phyloP scores from a whole-genome alignment of 2,329 filamentous ascomycete species.

The Aspergillus tanneri region DNA sequence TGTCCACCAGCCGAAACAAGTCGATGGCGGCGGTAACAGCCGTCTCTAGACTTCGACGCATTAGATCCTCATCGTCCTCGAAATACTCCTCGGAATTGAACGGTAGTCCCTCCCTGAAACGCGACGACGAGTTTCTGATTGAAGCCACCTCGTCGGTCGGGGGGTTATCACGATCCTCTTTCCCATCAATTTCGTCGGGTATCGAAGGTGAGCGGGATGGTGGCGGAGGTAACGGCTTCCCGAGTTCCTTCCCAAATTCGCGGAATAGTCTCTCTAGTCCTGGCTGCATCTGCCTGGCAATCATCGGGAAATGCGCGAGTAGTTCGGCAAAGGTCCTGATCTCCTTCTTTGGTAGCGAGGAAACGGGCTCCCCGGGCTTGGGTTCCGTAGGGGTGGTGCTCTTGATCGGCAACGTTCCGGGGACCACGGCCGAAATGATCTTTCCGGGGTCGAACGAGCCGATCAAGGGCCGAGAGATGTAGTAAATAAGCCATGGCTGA shows the following conservation, averaged over 20 bases:
- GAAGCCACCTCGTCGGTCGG: conserved; percentile 41
- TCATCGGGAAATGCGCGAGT: conserved; percentile 88
- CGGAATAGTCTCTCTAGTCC: conserved; percentile 86
- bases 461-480: conserved; percentile 84
- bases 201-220: conserved; percentile 55
- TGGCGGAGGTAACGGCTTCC: conserved; percentile 77
- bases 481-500: conserved; percentile 94
- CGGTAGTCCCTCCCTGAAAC: conserved; percentile 42
- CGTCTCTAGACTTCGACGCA: conserved; percentile 84
- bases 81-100: conserved; percentile 68
- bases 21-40: conserved; percentile 93
- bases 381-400: conserved; percentile 20
- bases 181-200: conserved; percentile 55
- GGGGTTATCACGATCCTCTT: conserved; percentile 32
- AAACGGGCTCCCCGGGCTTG: conserved; percentile 36
- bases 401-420: conserved; percentile 42
- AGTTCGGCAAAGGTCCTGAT: conserved; percentile 89
- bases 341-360: conserved; percentile 69
- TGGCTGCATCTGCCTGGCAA: conserved; percentile 91
- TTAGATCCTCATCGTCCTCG: conserved; percentile 87
- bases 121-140: conserved; percentile 35
- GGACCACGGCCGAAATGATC: conserved; percentile 63
- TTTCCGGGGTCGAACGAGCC: conserved; percentile 76
- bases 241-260: conserved; percentile 82
- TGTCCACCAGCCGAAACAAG: conserved; percentile 91